Base-by-base conservation (phyloP, 345 rosid genomes). In the Noccaea bulbosa region DNA sequence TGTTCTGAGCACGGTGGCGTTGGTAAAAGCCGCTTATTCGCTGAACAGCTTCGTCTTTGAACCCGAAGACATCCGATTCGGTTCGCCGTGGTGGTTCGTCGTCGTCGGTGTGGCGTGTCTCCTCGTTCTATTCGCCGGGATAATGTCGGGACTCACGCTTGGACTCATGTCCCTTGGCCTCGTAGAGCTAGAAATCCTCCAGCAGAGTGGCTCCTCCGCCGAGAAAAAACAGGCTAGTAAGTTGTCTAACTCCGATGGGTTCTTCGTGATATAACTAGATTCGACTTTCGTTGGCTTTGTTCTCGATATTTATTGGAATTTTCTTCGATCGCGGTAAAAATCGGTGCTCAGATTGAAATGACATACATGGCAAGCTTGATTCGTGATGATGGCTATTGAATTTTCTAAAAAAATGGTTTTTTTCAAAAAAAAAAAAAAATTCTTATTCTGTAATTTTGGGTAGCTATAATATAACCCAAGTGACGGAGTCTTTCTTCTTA, bases 121-220 rank as follows among this genome's bases (percentile, higher is more conserved):
- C 14, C 87, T 88, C 7, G 94, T 88, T 3, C 84, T 88, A 24
- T 88, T 88, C 70, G 94, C 91, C 15, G 94, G 94, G 0, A 86
- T 88, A 45, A 86, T 86, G 94, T 88, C 91, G 0, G 91, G 91
- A 4, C 91, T 88, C 20, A 88, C 94, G 4, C 78, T 88, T n/a
- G 91, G 91, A 0, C 39, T 88, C 47, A 88, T 88, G 94, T 88
- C 94, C 6, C 65, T 88, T 24, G 81, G 94, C 12, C 87, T 86
- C 1, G 94, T 88, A 33, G 91, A 88, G 63, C 83, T 88, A 7
- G 94, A 86, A 80, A 88, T 88, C 52, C 81, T 88, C 7, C 84
- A 81, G 64, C 73, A 85, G 52, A 88, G 88, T 60, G 94, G 94
- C 49, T 71, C 88, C 48, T 32, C 75, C 51, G 24, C 82, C 46